These are phyloP conservation scores for Cercophora samala DNA, from an alignment of 495 filamentous ascomycete species.

Conservation along the genomic window DNA sequence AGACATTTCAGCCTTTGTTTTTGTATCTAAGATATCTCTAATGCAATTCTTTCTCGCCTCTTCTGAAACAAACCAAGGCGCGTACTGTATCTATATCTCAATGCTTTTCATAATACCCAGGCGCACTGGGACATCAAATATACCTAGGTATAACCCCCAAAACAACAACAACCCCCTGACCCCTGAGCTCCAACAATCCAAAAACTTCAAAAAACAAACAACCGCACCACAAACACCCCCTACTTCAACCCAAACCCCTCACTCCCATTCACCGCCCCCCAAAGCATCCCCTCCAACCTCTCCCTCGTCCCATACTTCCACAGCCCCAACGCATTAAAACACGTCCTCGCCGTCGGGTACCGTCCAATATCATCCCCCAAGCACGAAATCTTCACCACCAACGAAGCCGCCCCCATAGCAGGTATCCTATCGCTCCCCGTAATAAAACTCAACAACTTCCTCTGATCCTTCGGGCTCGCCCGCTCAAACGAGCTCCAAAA, in stretches of 20 bases:
- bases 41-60: background rate
- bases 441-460: conserved; percentile 79
- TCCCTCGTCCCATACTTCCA: conserved; percentile 65
- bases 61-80: background rate
- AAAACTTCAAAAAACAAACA: background rate
- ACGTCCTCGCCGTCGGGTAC: conserved; percentile 85
- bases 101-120: background rate
- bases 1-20: background rate
- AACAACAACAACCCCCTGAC: background rate
- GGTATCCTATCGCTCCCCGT: conserved; percentile 94
- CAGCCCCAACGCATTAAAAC: conserved; percentile 81
- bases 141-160: background rate
- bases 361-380: conserved; percentile 70
- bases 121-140: background rate
- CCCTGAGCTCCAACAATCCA: conserved; percentile 6
- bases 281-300: conserved; percentile 69
- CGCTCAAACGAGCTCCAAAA: conserved; percentile 82
- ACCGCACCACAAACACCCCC: too few species aligned
- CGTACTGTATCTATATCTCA: background rate
- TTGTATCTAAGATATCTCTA: background rate
- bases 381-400: conserved; percentile 71
- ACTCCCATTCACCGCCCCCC: conserved; percentile 83
- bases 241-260: conserved; percentile 93
- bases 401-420: conserved; percentile 80
- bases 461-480: conserved; percentile 63